A percentile compares a stretch with the other conserved stretches of the same genome.
Evolutionary conservation across 495 filamentous ascomycete species (phyloP).

Genomic region (Aspergillus panamensis): DNA sequence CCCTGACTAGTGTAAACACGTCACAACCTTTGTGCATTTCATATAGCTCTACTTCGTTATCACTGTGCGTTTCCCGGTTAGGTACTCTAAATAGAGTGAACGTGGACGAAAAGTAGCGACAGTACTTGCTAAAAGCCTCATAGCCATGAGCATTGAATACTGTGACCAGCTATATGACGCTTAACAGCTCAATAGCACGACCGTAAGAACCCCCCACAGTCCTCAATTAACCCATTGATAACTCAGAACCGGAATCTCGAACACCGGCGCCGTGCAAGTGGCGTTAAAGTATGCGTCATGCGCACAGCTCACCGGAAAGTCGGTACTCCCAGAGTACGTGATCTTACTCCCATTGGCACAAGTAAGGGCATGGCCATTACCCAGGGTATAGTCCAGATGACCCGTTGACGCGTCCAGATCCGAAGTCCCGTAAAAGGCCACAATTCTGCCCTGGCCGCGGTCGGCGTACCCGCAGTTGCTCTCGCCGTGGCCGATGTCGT

Average conservation of each 20-base stretch:
- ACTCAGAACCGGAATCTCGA: conserved; percentile 32
- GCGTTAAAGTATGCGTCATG: conserved; percentile 35
- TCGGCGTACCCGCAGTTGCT: conserved; percentile 38
- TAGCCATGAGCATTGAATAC: too few relatives aligned
- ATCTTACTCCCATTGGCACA: conserved; percentile 35
- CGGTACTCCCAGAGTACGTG: conserved; percentile 32
- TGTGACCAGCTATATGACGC: too few relatives aligned
- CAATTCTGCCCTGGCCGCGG: conserved; percentile 28
- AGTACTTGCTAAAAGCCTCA: too few relatives aligned
- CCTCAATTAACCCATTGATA: conserved; percentile 29
- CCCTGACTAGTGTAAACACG: too few relatives aligned
- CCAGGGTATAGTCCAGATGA: conserved; percentile 34
- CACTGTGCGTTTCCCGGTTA: too few relatives aligned
- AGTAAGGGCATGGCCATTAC: conserved; percentile 31
- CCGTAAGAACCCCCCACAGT: too few relatives aligned
- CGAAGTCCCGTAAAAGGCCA: conserved; percentile 35
- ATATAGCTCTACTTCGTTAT: too few relatives aligned
- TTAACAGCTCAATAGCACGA: too few relatives aligned
- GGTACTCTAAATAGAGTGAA: too few relatives aligned
- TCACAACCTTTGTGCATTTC: too few relatives aligned
- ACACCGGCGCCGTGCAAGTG: conserved; percentile 31
- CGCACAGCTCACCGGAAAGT: conserved; percentile 27
- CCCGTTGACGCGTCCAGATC: conserved; percentile 23
- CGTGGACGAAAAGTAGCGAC: too few relatives aligned
- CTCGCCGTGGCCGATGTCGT: conserved; percentile 34